Evolutionary conservation across 257 asterid genomes (phyloP), one percentile per base, ranked within the genome.

Genomic region (Solanum chmielewskii): DNA sequence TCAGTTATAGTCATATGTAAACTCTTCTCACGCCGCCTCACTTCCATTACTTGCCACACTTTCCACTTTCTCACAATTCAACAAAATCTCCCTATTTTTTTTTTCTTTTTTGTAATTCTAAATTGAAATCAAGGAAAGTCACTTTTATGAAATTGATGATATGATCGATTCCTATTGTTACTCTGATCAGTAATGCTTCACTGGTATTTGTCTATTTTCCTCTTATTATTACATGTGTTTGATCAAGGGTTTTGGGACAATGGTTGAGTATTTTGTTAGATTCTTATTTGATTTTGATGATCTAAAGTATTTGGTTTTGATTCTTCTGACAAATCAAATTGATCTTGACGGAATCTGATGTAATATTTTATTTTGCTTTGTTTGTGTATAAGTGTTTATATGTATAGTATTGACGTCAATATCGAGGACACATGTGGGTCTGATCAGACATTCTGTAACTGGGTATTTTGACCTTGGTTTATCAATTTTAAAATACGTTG

Each of bases 1-100:
- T 81, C 69, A 81, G 85, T 47, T 81, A 49, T 31, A 81, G 42
- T 81, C 85, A 20, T 81, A 81, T 29, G 85, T 18, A 80, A 49
- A 81, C 85, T 81, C 85, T 81, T 81, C 85, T 16, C 85, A 81
- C 85, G 85, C 85, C 85, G 85, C 85, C 85, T 39, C 52, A 74
- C 52, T 20, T 39, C 52, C 20, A 37, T 39, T 39, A 21, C 82
- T 74, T 74, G 25, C 81, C 59, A 76, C 60, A 81, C 45, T 47
- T 71, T 49, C 27, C 84, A 78, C 66, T 77, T 44, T 33, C 33
- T 77, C 68, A 47, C 68, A 80, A 29, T 29, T 29, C 85, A 18
- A 16, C 69, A 16, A 29, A 47, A 81, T 47, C 44, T 49, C 29
- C 18, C 7, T 81, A 23, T 20, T 45, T 69, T 41, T 18, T 25